These are phyloP conservation scores for Russula dissimulans DNA, from an alignment of 768 basidiomycete species.

Conservation along the genomic window DNA sequence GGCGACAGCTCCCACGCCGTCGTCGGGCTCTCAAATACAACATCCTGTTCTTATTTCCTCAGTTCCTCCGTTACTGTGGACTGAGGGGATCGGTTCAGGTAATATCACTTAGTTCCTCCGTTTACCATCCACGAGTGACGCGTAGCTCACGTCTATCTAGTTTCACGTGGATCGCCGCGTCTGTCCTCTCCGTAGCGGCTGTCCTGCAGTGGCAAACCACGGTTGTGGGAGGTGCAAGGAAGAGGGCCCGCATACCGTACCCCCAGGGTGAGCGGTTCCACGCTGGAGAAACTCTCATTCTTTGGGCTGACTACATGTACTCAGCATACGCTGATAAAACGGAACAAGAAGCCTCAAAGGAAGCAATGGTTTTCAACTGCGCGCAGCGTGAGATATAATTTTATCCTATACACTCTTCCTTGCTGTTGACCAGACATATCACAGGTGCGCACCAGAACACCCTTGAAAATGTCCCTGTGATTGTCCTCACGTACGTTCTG, in stretches of 20 bases:
- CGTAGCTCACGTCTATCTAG: neutral
- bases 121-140: neutral
- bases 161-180: slow-evolving; percentile 42
- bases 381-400: slow-evolving; percentile 44
- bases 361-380: slow-evolving; percentile 60
- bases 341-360: slow-evolving; percentile 40
- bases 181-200: slow-evolving; percentile 43
- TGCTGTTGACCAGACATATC: neutral
- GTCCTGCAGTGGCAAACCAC: slow-evolving; percentile 43
- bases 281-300: neutral
- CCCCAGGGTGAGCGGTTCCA: slow-evolving; percentile 45
- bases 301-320: neutral
- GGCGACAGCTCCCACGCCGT: no score
- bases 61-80: no score
- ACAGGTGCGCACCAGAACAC: slow-evolving; percentile 62
- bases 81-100: no score
- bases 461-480: slow-evolving; percentile 28
- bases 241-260: slow-evolving; percentile 47
- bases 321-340: slow-evolving; percentile 64
- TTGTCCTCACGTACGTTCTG: slow-evolving; percentile 21
- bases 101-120: no score
- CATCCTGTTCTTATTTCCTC: no score
- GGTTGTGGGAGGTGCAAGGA: slow-evolving; percentile 38
- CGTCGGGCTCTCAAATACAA: no score
- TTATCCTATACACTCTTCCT: neutral